Base-by-base conservation (phyloP, 2,329 filamentous ascomycete species). In the Penicillium sp. region DNA sequence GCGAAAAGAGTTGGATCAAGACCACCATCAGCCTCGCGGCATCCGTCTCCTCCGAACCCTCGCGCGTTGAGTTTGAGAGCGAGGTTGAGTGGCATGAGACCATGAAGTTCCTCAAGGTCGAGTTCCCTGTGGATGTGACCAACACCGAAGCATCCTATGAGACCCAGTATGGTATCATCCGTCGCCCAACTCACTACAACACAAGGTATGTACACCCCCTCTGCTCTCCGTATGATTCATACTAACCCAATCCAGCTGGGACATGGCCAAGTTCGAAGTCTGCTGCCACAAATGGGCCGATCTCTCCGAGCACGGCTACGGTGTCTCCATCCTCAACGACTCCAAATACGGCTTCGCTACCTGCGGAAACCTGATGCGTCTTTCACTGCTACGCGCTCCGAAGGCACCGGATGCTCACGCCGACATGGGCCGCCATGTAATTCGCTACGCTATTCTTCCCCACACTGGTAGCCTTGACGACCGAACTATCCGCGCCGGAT, bases 51-150 rank as follows among this genome's bases (percentile, higher is more conserved):
- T 82, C 83, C 35, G 76, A 84, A 30, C 81, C 83, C 28, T 87
- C 86, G 0, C 86, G 84, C 58, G 81, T 97, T 14, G 88, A 95
- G 58, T 85, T 92, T 57, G 81, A 84, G 36, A 88, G 87, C 45
- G 90, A 95, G 61, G 89, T 97, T n/a, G 90, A 96, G 68, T 99
- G 94, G 94, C 88, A 87, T 61, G 94, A 99, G 72, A 90, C 85
- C 11, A 96, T 94, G 87, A 95, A 94, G 69, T 97, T 97, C 79
- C 82, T 99, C 67, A 99, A 99, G 79, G 92, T 97, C 45, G 94
- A 99, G 70, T 99, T 99, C 74, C 92, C 94, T 0, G 92, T 96
- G 56, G 87, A 95, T 64, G 81, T 97, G 57, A 83, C 85, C 61
- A 96, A 92, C 73, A 95, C 88, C 0, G 91, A 96, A 73, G 94